These are phyloP conservation scores for Musa beccarii DNA, from an alignment of 176 grass and related monocot genomes.

Conservation along the genomic window DNA sequence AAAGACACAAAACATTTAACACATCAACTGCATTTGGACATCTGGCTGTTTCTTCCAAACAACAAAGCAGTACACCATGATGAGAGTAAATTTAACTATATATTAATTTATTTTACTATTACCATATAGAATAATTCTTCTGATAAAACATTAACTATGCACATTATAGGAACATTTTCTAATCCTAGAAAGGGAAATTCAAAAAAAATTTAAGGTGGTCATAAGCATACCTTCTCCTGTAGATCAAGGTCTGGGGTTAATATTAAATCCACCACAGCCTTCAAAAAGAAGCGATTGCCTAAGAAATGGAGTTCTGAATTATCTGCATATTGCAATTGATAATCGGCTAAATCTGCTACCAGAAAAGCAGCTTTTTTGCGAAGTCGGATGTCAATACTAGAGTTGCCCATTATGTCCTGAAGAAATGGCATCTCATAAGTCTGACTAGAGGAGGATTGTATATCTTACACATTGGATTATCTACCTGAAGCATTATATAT, in stretches of 20 bases:
- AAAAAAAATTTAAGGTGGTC: not conserved
- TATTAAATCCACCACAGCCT: constrained; percentile 53
- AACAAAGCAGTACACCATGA: not conserved
- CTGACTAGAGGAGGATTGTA: not conserved
- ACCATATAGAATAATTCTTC: not conserved
- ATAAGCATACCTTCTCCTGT: constrained; percentile 62
- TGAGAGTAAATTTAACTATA: not conserved
- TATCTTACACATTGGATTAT: constrained; percentile 12
- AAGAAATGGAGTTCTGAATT: constrained; percentile 43
- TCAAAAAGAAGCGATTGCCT: constrained; percentile 50
- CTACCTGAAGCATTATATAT: constrained; percentile 71
- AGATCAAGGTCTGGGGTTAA: constrained; percentile 66
- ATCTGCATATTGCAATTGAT: constrained; percentile 43
- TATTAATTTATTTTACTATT: no score
- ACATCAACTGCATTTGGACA: not conserved
- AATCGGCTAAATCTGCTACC: constrained; percentile 64
- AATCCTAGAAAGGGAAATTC: not conserved
- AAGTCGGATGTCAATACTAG: constrained; percentile 37
- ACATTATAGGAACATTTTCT: not conserved
- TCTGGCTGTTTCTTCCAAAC: not conserved
- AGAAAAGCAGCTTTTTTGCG: constrained; percentile 68
- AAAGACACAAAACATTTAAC: not conserved
- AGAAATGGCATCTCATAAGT: not conserved
- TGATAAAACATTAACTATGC: not conserved
- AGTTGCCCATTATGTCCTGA: constrained; percentile 62